phyloP scores from a whole-genome alignment of 2,329 filamentous ascomycete species.

The Canariomyces notabilis region DNA sequence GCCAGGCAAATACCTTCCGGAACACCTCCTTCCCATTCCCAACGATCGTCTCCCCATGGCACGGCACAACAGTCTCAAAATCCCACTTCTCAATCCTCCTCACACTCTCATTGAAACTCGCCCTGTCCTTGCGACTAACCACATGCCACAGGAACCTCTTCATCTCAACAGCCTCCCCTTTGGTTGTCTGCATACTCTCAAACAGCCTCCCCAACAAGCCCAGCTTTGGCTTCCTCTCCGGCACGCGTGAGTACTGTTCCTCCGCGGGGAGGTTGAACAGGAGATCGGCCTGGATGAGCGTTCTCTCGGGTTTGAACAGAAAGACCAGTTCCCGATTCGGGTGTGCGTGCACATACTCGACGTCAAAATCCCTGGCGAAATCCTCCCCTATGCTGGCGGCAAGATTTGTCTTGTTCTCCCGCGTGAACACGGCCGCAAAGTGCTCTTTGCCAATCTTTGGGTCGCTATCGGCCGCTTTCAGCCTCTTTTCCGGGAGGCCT shows the following conservation, averaged over 20 bases:
- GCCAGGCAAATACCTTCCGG: constrained; percentile 76
- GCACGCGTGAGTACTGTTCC: constrained; percentile 72
- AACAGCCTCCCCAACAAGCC: constrained; percentile 42
- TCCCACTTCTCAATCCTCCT: constrained; percentile 71
- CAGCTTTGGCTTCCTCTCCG: constrained; percentile 35
- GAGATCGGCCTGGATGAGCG: constrained; percentile 83
- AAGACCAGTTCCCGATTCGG: constrained; percentile 85
- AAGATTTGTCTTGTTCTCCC: constrained; percentile 42
- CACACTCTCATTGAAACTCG: constrained; percentile 65
- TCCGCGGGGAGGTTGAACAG: constrained; percentile 84
- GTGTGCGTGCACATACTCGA: constrained; percentile 76
- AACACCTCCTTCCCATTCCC: constrained; percentile 68
- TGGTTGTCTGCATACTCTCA: constrained; percentile 53
- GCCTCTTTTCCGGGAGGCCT: constrained; percentile 77
- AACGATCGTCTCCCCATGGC: constrained; percentile 88
- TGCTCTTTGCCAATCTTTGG: constrained; percentile 48
- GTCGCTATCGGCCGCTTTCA: constrained; percentile 50
- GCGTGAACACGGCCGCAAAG: constrained; percentile 63
- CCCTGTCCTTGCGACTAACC: constrained; percentile 53
- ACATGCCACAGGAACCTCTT: constrained; percentile 81
- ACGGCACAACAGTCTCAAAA: constrained; percentile 80
- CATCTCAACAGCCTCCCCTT: constrained; percentile 64
- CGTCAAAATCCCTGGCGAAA: constrained; percentile 82
- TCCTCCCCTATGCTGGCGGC: constrained; percentile 60
- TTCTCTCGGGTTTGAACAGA: constrained; percentile 69